Evolutionary conservation across 257 asterid genomes (phyloP), one percentile per base, ranked within the genome.

Genomic region (Schizonepeta tenuifolia): DNA sequence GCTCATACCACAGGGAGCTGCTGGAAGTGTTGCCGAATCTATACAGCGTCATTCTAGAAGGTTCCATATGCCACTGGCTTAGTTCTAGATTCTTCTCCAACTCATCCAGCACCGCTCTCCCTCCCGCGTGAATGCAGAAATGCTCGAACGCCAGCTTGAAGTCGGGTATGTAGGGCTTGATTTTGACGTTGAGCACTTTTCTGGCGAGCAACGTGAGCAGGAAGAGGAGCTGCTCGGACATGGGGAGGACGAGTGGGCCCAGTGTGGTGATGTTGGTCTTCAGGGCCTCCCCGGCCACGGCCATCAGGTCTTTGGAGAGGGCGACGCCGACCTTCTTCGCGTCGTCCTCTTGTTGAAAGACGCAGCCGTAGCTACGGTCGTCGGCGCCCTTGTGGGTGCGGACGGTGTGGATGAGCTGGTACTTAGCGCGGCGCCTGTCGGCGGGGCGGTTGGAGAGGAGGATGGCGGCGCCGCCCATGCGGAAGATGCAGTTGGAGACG

Each of bases 361-460:
- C 86, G n/a, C 90, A 88, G 4, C 82, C 44, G 35, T 84, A 81
- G 74, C 92, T 83, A 40, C 61, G 75, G 77, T 83, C 83, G 17
- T 86, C 87, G 3, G 90, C 80, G 26, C 90, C 95, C 55, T 78
- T 86, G 87, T 88, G 82, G 3, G 90, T 86, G 0, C 95, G 84
- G 2, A 86, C 82, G 2, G 90, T 83, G 77, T 76, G 88, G 13
- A 84, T 41, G 4, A 86, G 82, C 22, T 84, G 82, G 21, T 88
- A 88, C 38, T 88, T 88, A 0, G 95, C 81, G 2, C 90, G 83
- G 0, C 73, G 44, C 0, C 82, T 71, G 22, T 84, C 88, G 0
- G 78, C 67, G 0, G 82, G 57, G 41, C 53, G 77, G 87, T 86
- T 88, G 5, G 91, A 86, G 8, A 88, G 78, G 59, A 88, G 80